Evolutionary conservation across 2,329 filamentous ascomycete genomes (phyloP).

Genomic region (Zasmidium cellare): DNA sequence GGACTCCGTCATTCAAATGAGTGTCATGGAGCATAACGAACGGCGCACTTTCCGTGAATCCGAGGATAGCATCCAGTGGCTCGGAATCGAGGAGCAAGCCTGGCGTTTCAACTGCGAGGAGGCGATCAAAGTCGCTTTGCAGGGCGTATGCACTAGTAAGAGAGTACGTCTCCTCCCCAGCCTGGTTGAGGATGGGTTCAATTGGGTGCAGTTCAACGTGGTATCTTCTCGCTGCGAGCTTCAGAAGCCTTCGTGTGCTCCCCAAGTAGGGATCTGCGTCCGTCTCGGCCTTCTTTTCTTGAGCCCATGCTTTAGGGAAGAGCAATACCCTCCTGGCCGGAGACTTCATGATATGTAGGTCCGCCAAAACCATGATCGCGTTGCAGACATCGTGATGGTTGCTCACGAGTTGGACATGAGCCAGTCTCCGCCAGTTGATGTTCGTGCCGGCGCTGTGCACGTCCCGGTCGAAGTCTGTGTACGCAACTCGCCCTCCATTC

Average conservation of each 20-base stretch:
- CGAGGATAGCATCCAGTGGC: constrained; percentile 43
- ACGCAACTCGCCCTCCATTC: constrained; percentile 25
- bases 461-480: constrained; percentile 28
- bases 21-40: constrained; percentile 34
- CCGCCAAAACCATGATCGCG: constrained; percentile 51
- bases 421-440: constrained; percentile 47
- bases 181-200: constrained; percentile 36
- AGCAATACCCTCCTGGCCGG: constrained; percentile 47
- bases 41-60: constrained; percentile 30
- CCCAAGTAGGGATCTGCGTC: constrained; percentile 44
- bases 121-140: constrained; percentile 43
- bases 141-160: constrained; percentile 48
- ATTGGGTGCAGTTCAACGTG: constrained; percentile 47
- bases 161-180: constrained; percentile 37
- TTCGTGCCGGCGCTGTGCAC: constrained; percentile 21
- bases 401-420: constrained; percentile 49
- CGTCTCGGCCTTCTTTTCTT: constrained; percentile 33
- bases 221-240: constrained; percentile 48
- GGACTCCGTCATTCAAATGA: constrained; percentile 27
- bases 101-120: constrained; percentile 47
- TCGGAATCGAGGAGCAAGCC: constrained; percentile 48
- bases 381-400: constrained; percentile 50
- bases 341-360: constrained; percentile 46
- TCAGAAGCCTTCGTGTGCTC: constrained; percentile 45
- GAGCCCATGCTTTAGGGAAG: constrained; percentile 44